Base-by-base conservation (phyloP, 2,329 filamentous ascomycete species). In the Alternaria ventricosa region DNA sequence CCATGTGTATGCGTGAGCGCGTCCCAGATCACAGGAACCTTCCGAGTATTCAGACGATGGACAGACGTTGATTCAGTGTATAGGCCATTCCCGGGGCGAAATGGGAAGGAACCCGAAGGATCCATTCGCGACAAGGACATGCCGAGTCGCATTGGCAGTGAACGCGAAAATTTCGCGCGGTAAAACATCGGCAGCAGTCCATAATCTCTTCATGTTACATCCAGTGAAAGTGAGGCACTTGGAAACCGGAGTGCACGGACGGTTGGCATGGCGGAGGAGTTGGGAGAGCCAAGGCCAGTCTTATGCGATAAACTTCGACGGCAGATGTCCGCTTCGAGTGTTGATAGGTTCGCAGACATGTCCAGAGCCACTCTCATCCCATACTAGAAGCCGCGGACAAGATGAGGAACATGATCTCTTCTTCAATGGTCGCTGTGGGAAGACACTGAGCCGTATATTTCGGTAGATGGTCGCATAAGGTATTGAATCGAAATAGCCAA, bases 151-250 rank as follows among this genome's bases (percentile, higher is more conserved):
- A 62, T 49, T 53, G 60, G 11, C 43, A 43, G 18, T 59, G 60
- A 36, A 46, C 11, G 28, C 49, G 46, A 59, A 60, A 47, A 47
- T 54, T 62, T 62, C 51, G 56, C 55, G 23, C 55, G 49, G 56
- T 54, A 47, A 59, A 49, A 62, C 30, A 47, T 54, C 56, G 60
- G 60, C 47, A 27, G 33, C n/a, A 15, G 13, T 53, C 12, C 30
- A 57, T 47, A 30, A 58, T 23, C 25, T 12, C 25, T 25, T 56
- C 20, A 47, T 44, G 49, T 59, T 33, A 55, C 55, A 59, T 30
- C 20, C 28, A 54, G 28, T 44, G 56, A 57, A 59, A 62, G 60
- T 62, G 60, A 62, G 60, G 60, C 58, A 41, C n/a, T 33, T 28
- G 55, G 18, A 36, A 36, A 49, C 55, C 23, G 53, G 58, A 56